These are phyloP conservation scores for Larix kaempferi DNA, from an alignment of 75 land plant species.

Conservation along the genomic window DNA sequence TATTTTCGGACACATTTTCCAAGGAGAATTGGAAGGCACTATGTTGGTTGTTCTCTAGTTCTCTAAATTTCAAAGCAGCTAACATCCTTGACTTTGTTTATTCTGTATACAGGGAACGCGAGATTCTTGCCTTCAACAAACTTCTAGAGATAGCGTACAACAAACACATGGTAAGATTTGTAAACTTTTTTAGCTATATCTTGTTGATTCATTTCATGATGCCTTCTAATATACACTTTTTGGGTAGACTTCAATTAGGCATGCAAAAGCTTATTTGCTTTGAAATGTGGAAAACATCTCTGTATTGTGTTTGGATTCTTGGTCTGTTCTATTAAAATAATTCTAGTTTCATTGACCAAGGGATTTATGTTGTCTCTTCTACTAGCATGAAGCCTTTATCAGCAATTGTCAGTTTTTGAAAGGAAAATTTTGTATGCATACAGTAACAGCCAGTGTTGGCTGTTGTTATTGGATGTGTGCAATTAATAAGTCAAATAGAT, in stretches of 20 bases:
- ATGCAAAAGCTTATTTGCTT: neutral
- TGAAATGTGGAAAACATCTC: neutral
- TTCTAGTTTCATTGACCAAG: neutral
- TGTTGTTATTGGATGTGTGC: neutral
- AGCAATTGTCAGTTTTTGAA: neutral
- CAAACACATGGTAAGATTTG: slow-evolving; percentile 55
- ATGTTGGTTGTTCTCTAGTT: neutral
- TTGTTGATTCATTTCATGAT: neutral
- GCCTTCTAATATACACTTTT: neutral
- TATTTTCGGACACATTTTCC: neutral
- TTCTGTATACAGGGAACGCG: slow-evolving; percentile 55
- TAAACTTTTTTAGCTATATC: neutral
- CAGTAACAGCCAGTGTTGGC: neutral
- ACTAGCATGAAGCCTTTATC: neutral
- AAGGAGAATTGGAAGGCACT: neutral
- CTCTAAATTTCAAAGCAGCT: neutral
- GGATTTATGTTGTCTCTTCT: neutral
- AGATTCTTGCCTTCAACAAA: slow-evolving; percentile 60
- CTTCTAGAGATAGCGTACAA: slow-evolving; percentile 72
- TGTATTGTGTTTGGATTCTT: neutral
- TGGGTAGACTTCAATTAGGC: neutral
- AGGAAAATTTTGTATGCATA: neutral
- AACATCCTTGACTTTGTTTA: neutral
- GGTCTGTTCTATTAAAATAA: neutral
- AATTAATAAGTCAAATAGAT: neutral